phyloP scores from a whole-genome alignment of 345 rosid species.

The Populus simonii region DNA sequence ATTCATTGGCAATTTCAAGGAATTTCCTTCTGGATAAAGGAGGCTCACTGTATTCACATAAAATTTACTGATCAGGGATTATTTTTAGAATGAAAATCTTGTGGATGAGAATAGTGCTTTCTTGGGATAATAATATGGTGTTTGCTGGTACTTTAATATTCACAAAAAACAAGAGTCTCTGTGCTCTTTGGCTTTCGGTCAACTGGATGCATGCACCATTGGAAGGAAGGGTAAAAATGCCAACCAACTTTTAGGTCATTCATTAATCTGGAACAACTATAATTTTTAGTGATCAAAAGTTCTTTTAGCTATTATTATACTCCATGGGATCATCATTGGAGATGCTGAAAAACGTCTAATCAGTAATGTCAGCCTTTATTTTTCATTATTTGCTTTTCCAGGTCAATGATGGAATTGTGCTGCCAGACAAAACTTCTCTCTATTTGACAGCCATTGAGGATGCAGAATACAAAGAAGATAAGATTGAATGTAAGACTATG shows the following conservation, averaged over 20 bases:
- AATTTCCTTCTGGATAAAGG: background rate
- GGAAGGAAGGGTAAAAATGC: background rate
- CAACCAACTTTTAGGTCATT: background rate
- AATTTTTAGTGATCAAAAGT: background rate
- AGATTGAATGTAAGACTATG: constrained; percentile 76
- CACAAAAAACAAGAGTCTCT: background rate
- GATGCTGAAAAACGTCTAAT: constrained; percentile 1
- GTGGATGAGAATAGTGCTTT: background rate
- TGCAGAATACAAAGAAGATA: constrained; percentile 92
- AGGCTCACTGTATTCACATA: background rate
- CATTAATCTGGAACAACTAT: background rate
- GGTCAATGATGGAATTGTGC: constrained; percentile 76
- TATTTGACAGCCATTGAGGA: constrained; percentile 91
- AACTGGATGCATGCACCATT: background rate
- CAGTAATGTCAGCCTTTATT: background rate
- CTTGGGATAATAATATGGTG: background rate
- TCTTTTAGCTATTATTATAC: background rate
- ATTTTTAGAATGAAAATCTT: background rate
- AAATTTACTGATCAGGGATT: background rate
- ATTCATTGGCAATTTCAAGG: background rate
- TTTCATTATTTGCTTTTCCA: constrained; percentile 20
- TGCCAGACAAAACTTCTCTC: constrained; percentile 93
- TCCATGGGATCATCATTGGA: background rate
- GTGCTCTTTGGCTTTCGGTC: background rate
- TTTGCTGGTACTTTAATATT: background rate